phyloP scores from a whole-genome alignment of 1,284 basidiomycete species.

The Naganishia albida region DNA sequence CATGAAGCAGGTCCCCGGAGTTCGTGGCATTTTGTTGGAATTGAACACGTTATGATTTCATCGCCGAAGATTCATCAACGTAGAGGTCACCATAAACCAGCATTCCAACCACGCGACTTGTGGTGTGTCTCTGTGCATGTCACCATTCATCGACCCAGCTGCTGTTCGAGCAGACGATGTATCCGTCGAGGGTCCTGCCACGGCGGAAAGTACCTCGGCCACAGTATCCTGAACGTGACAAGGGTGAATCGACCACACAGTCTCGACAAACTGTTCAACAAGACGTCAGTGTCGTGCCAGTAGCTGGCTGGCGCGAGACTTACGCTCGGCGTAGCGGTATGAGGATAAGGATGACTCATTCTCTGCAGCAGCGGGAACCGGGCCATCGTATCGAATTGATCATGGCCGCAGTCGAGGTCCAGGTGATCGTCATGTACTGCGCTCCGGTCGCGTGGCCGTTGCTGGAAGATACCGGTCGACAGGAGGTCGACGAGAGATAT shows the following conservation, averaged over 20 bases:
- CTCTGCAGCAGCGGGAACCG: constrained; percentile 14
- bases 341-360: constrained; percentile 17
- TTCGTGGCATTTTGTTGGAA: too few species aligned
- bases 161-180: too few species aligned
- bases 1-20: too few species aligned
- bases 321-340: neutral
- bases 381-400: neutral
- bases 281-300: neutral
- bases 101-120: constrained; percentile 7
- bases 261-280: neutral
- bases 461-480: neutral
- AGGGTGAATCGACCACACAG: constrained; percentile 23
- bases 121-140: too few species aligned
- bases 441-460: neutral
- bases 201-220: neutral
- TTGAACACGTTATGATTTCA: too few species aligned
- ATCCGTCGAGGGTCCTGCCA: too few species aligned
- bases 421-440: constrained; percentile 15
- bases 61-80: constrained; percentile 8
- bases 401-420: constrained; percentile 1
- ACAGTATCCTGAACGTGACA: constrained; percentile 22
- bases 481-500: constrained; percentile 3
- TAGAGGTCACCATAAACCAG: constrained; percentile 26
- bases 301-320: neutral
- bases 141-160: too few species aligned